phyloP scores from a whole-genome alignment of 2,329 filamentous ascomycete species.

The Venturia nashicola region DNA sequence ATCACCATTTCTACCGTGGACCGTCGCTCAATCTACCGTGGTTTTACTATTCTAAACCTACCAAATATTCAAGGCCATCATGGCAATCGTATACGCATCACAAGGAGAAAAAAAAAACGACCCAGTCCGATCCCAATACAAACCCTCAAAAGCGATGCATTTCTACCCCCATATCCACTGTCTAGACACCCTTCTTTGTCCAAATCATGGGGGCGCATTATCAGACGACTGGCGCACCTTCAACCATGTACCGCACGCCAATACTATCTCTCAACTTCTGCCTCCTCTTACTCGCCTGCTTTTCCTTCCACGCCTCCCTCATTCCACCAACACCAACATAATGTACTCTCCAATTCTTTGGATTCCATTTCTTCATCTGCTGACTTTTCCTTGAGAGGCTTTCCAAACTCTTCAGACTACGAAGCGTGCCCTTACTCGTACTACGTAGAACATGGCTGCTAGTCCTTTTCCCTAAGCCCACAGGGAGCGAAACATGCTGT shows the following conservation, averaged over 20 bases:
- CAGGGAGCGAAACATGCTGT: constrained; percentile 23
- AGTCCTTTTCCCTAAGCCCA: constrained; percentile 18
- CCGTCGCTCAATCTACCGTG: too few species aligned
- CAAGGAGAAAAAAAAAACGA: neutral
- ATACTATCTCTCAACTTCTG: constrained; percentile 43
- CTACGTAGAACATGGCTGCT: constrained; percentile 12
- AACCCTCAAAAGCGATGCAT: neutral
- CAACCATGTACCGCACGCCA: constrained; percentile 29
- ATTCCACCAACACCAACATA: constrained; percentile 39
- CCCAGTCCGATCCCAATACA: neutral
- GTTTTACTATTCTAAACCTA: too few species aligned
- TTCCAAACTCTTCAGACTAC: constrained; percentile 11
- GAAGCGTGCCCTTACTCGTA: constrained; percentile 6
- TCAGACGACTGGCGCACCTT: constrained; percentile 3
- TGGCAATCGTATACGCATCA: neutral
- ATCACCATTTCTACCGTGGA: too few species aligned
- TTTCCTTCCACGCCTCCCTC: constrained; percentile 31
- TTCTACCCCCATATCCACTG: neutral
- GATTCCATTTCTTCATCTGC: constrained; percentile 25
- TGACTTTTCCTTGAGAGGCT: constrained; percentile 17
- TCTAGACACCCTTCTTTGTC: neutral
- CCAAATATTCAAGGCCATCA: neutral
- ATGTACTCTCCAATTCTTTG: constrained; percentile 33
- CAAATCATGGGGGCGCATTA: neutral
- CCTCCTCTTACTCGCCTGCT: constrained; percentile 38